Conservation (phyloP, 208 protist species). For the Novymonas esmeraldas region DNA sequence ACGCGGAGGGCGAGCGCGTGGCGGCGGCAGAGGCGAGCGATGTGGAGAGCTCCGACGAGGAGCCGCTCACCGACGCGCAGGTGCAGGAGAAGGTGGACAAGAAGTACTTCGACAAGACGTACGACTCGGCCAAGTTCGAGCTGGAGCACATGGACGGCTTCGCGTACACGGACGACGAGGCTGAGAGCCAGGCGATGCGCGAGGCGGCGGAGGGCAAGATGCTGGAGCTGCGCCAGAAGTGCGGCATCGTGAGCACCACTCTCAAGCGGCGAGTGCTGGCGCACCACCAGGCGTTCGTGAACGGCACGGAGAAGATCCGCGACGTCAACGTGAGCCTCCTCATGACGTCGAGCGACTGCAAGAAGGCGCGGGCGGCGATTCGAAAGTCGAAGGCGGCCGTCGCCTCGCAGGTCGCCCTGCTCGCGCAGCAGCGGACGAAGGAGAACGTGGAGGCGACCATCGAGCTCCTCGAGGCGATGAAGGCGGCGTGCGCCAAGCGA, state of each 20-base stretch:
- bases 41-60: constrained; percentile 69
- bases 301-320: constrained; percentile 72
- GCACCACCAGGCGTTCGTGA: constrained; percentile 75
- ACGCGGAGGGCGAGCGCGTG: constrained; percentile 32
- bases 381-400: constrained; percentile 61
- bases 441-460: constrained; percentile 55
- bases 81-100: constrained; percentile 80
- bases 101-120: constrained; percentile 87
- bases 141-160: constrained; percentile 62
- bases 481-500: constrained; percentile 52
- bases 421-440: constrained; percentile 57
- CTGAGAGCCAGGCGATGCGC: constrained; percentile 53
- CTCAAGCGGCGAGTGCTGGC: constrained; percentile 82
- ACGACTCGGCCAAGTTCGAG: constrained; percentile 75
- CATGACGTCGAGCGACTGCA: constrained; percentile 85
- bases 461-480: constrained; percentile 67
- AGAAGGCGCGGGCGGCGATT: constrained; percentile 68
- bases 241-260: constrained; percentile 77
- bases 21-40: constrained; percentile 47
- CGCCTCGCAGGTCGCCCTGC: constrained; percentile 56
- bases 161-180: constrained; percentile 55
- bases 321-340: constrained; percentile 77
- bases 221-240: constrained; percentile 63
- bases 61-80: constrained; percentile 81
- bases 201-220: constrained; percentile 62